Conservation (phyloP, 2,329 filamentous ascomycete genomes). For the Trichophyton mentagrophytes region DNA sequence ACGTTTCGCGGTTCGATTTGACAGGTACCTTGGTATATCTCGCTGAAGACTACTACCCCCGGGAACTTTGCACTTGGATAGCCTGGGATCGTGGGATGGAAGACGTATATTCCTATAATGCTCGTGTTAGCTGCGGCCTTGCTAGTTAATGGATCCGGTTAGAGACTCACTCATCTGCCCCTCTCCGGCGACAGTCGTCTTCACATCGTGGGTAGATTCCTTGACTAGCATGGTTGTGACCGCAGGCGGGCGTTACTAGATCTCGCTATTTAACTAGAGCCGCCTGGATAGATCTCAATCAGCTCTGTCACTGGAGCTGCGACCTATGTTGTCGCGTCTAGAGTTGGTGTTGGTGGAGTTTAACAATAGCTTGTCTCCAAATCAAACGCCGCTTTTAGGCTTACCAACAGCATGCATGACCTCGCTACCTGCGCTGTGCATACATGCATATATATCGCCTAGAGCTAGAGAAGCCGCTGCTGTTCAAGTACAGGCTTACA, state of each 20-base stretch:
- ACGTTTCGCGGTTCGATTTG: not conserved
- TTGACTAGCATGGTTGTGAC: slow-evolving; percentile 43
- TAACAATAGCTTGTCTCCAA: no score
- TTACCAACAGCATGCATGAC: no score
- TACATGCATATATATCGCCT: no score
- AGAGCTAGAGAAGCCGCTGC: no score
- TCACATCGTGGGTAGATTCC: slow-evolving; percentile 47
- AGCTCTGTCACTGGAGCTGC: no score
- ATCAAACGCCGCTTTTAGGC: no score
- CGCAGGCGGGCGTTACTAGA: not conserved
- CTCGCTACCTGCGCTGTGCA: no score
- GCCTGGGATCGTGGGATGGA: slow-evolving; percentile 70
- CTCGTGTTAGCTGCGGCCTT: not conserved
- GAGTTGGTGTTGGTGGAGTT: no score
- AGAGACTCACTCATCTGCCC: slow-evolving; percentile 40
- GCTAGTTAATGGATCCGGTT: not conserved
- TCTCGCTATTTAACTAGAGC: no score
- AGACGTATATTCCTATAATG: slow-evolving; percentile 65
- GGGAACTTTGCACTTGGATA: slow-evolving; percentile 86
- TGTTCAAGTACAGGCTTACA: not conserved
- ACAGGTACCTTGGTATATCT: slow-evolving; percentile 78
- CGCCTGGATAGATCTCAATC: no score
- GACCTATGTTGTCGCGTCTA: no score
- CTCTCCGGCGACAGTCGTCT: slow-evolving; percentile 45
- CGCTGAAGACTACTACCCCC: slow-evolving; percentile 76